Evolutionary conservation across 306 rosid species (phyloP).

Genomic region (Quercus wislizeni): DNA sequence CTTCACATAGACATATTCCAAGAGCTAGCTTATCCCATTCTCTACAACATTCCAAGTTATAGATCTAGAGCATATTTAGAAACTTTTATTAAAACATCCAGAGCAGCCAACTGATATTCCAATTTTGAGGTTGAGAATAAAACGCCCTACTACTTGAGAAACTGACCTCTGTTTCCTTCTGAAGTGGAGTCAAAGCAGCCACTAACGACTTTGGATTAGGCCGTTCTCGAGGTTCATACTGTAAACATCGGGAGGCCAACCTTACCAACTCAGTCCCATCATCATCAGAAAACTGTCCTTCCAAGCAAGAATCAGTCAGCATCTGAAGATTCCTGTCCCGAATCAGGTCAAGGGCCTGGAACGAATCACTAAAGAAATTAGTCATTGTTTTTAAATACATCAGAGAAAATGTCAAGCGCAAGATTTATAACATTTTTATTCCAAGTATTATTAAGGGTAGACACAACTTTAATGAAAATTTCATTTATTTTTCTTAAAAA

Average conservation of each 20-base stretch:
- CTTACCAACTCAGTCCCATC: slow-evolving; percentile 75
- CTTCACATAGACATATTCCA: background rate
- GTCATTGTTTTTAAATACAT: background rate
- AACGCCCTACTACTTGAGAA: slow-evolving; percentile 1
- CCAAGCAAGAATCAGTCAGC: slow-evolving; percentile 85
- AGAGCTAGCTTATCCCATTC: background rate
- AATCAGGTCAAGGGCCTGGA: slow-evolving; percentile 80
- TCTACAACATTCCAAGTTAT: background rate
- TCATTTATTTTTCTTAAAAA: background rate
- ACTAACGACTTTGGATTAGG: slow-evolving; percentile 72
- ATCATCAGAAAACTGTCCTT: slow-evolving; percentile 71
- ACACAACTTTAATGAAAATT: background rate
- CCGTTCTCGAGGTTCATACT: slow-evolving; percentile 81
- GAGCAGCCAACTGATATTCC: slow-evolving; percentile 1
- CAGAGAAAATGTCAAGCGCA: background rate
- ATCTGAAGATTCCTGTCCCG: slow-evolving; percentile 78
- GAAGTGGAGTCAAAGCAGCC: slow-evolving; percentile 66
- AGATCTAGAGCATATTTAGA: background rate
- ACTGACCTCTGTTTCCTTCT: slow-evolving; percentile 79
- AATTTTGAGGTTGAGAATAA: background rate
- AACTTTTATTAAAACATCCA: background rate
- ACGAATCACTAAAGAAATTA: slow-evolving; percentile 16
- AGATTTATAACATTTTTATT: background rate
- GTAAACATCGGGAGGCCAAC: slow-evolving; percentile 68
- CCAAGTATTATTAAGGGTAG: background rate